Evolutionary conservation across 1,284 basidiomycete species (phyloP), one percentile per base, ranked within the genome.

Genomic region (Sporisorium graminicola): DNA sequence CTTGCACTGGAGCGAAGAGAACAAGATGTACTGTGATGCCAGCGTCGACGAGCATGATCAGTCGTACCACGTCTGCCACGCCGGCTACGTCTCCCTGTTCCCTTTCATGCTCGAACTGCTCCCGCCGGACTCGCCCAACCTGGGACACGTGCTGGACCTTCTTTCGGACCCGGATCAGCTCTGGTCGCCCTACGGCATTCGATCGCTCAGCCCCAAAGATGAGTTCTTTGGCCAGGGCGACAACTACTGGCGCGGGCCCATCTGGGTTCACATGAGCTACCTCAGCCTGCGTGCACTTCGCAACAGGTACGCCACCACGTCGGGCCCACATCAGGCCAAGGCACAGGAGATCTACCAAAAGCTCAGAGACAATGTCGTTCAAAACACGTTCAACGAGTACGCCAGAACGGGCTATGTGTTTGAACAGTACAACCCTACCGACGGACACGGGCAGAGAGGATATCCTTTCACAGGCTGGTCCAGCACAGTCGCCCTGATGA

Each of bases 191-290:
- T 94, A 91, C 84, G 95, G 95, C 52, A 88, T 98, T 44, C 91
- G 95, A 43, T 95, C 93, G 77, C 87, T 98, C 58, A 94, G 93
- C 14, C 90, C 89, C 40, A 90, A 90, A 18, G 93, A 98, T 82
- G 90, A 91, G n/a, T 89, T 92, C 61, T 98, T 94, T 79, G 95
- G 94, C 18, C 88, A 91, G 80, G 95, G 92, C 57, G 95, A 98
- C 85, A 93, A 97, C 86, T 98, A 98, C 86, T 98, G 95, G 95
- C 92, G 92, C 80, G 94, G 95, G 3, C 94, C 95, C 2, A 92
- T 98, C 59, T 98, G 95, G 95, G 90, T 97, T 31, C 95, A 94
- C 84, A 94, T 98, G 91, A 97, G 98, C 86, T 98, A 94, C 84
- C 89, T 98, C 74, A 90, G 91, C 20, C 87, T 98, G 58, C 89